Evolutionary conservation across 306 rosid genomes (phyloP).

Genomic region (Cicer cuneatum): DNA sequence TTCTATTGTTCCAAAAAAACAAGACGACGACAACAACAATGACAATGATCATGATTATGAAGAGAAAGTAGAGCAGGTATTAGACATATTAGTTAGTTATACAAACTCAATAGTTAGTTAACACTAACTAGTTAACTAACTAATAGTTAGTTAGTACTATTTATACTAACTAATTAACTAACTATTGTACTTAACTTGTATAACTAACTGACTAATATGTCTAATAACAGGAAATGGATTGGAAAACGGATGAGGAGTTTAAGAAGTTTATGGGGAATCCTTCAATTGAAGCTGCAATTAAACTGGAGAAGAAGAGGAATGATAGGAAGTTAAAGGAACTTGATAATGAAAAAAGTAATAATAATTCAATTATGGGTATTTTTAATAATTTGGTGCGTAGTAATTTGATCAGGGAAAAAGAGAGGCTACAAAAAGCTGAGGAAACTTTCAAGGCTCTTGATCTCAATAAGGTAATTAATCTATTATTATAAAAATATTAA

Average conservation of each 20-base stretch:
- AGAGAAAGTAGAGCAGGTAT: conserved; percentile 32
- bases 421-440: conserved; percentile 74
- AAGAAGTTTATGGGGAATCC: conserved; percentile 89
- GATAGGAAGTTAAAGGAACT: conserved; percentile 87
- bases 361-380: conserved; percentile 60
- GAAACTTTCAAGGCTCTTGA: conserved; percentile 78
- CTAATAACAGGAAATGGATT: conserved; percentile 69
- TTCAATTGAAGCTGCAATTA: conserved; percentile 87
- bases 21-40: neutral
- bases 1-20: conserved; percentile 51
- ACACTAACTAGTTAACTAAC: too few species aligned
- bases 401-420: conserved; percentile 63
- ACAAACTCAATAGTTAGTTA: too few species aligned
- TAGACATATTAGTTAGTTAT: too few species aligned
- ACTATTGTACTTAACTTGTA: too few species aligned
- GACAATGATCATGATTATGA: conserved; percentile 1
- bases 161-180: too few species aligned
- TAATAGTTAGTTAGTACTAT: too few species aligned
- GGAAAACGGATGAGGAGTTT: conserved; percentile 85
- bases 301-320: conserved; percentile 89
- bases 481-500: too few species aligned
- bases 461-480: conserved; percentile 64
- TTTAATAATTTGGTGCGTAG: conserved; percentile 53
- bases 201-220: too few species aligned
- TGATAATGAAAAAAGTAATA: conserved; percentile 54